Evolutionary conservation across 305 asterid genomes (phyloP).

Genomic region (Rubia balearica): DNA sequence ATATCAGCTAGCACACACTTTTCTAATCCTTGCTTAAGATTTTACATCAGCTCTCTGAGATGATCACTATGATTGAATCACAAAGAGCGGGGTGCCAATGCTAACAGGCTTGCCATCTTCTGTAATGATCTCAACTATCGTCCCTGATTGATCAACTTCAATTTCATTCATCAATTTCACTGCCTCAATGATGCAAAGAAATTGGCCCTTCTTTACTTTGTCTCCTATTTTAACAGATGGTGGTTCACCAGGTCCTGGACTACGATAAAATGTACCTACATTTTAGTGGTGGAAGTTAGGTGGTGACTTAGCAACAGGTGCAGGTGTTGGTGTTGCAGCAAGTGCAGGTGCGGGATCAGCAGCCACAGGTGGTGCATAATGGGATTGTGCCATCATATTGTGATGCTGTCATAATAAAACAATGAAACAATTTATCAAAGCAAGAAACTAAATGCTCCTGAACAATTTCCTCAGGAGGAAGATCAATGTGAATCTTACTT

Average conservation of each 20-base stretch:
- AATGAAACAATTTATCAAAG: conserved; percentile 31
- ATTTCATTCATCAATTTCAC: conserved; percentile 98
- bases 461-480: conserved; percentile 57
- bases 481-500: conserved; percentile 38
- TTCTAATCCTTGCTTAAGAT: conserved; percentile 22
- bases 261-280: conserved; percentile 79
- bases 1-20: conserved; percentile 16
- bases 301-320: conserved; percentile 44
- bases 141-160: conserved; percentile 85
- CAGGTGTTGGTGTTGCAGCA: conserved; percentile 31
- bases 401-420: too few species aligned
- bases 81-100: conserved; percentile 64
- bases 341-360: conserved; percentile 34
- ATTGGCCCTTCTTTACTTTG: conserved; percentile 87
- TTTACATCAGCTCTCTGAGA: not conserved
- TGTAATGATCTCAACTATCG: conserved; percentile 50
- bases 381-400: conserved; percentile 41
- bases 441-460: conserved; percentile 52
- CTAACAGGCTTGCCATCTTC: conserved; percentile 89
- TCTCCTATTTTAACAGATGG: conserved; percentile 88
- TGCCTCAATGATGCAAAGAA: conserved; percentile 88
- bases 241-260: conserved; percentile 84
- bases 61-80: conserved; percentile 50
- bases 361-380: conserved; percentile 34
- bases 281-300: conserved; percentile 63